These are phyloP conservation scores for Hypsizygus ulmarius DNA, from an alignment of 1,284 basidiomycete genomes.

Conservation along the genomic window DNA sequence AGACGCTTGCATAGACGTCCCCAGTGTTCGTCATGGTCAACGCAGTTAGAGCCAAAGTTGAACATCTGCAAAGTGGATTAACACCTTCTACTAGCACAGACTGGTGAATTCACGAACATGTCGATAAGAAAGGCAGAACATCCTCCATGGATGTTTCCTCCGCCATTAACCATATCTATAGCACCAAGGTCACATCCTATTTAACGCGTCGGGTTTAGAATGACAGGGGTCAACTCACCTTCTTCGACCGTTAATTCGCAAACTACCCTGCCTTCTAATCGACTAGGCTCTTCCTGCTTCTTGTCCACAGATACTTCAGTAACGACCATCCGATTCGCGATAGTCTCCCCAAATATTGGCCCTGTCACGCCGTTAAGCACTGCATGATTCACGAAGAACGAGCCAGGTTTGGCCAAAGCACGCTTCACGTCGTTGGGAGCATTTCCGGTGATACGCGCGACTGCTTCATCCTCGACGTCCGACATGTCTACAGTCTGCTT, in stretches of 20 bases:
- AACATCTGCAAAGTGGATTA: conserved; percentile 35
- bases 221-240: conserved; percentile 34
- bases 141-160: conserved; percentile 48
- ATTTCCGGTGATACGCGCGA: conserved; percentile 41
- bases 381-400: conserved; percentile 18
- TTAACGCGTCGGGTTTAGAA: not conserved
- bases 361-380: conserved; percentile 12
- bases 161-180: conserved; percentile 51
- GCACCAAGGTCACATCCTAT: not conserved
- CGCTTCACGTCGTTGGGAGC: conserved; percentile 40
- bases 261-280: conserved; percentile 46
- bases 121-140: conserved; percentile 52
- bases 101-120: conserved; percentile 32
- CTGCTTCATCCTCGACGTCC: conserved; percentile 10
- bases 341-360: conserved; percentile 32
- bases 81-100: not conserved
- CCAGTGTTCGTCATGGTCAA: conserved; percentile 28
- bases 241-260: conserved; percentile 45
- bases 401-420: conserved; percentile 23
- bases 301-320: conserved; percentile 42
- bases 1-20: conserved; percentile 32
- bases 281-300: conserved; percentile 44
- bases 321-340: conserved; percentile 32
- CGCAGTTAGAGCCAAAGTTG: conserved; percentile 40
- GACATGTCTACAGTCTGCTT: conserved; percentile 2